Conservation (phyloP, 1,284 basidiomycete genomes). For the Ceratobasidium sp. region DNA sequence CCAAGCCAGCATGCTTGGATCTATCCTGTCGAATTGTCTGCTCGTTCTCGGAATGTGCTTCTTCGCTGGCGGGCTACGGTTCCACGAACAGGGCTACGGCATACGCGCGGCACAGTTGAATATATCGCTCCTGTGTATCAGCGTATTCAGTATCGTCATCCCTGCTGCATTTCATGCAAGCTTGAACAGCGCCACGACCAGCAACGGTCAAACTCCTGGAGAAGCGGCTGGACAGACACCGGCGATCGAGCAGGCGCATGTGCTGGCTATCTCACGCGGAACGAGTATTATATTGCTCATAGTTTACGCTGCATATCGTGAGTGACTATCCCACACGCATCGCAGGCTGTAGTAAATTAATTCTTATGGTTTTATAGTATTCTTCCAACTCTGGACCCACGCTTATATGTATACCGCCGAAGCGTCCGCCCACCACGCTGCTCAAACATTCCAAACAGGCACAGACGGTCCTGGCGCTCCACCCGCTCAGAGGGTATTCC, state of each 20-base stretch:
- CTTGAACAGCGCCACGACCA: conserved; percentile 41
- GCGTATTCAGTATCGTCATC: conserved; percentile 82
- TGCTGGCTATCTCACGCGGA: conserved; percentile 61
- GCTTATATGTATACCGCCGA: conserved; percentile 44
- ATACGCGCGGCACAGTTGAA: conserved; percentile 82
- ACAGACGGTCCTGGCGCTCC: conserved; percentile 52
- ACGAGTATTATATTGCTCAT: conserved; percentile 66
- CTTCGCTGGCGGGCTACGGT: conserved; percentile 71
- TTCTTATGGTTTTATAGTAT: conserved; percentile 50
- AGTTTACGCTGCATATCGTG: conserved; percentile 60
- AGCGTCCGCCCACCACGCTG: conserved; percentile 46
- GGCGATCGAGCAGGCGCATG: conserved; percentile 50
- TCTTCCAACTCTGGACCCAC: conserved; percentile 63
- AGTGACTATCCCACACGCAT: conserved; percentile 50
- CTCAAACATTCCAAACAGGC: conserved; percentile 48
- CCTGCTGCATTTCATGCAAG: conserved; percentile 71
- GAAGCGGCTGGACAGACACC: conserved; percentile 54
- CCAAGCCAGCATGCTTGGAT: conserved; percentile 74
- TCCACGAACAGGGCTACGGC: conserved; percentile 71
- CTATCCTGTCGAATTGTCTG: conserved; percentile 72
- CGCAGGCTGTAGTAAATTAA: conserved; percentile 53
- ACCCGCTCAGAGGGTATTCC: conserved; percentile 51
- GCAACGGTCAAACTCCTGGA: conserved; percentile 21
- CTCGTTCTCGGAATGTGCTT: conserved; percentile 87
- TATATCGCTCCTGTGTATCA: conserved; percentile 79